Evolutionary conservation across 306 rosid species (phyloP).

Genomic region (Astragalus membranaceus): DNA sequence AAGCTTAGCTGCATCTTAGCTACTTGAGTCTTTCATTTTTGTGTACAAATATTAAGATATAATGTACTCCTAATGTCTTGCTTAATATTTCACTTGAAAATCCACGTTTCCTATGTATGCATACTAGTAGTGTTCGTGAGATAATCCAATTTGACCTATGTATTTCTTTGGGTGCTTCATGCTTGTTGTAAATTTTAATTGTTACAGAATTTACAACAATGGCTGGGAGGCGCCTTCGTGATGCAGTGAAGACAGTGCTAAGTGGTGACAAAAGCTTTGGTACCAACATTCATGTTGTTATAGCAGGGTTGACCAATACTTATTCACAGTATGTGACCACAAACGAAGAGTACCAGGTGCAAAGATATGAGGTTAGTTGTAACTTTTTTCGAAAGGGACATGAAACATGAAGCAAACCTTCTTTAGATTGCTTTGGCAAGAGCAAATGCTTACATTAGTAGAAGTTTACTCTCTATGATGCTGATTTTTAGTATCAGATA

Average conservation of each 20-base stretch:
- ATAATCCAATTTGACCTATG: not conserved
- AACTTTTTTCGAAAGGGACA: slow-evolving; percentile 8
- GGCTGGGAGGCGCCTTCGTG: slow-evolving; percentile 98
- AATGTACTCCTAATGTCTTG: not conserved
- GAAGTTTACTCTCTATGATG: not conserved
- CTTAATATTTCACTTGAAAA: not conserved
- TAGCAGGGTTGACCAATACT: slow-evolving; percentile 92
- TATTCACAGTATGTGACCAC: slow-evolving; percentile 94
- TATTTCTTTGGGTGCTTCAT: slow-evolving; percentile 17
- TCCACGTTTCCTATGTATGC: not conserved
- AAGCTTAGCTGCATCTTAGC: not conserved
- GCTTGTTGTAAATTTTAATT: slow-evolving; percentile 13
- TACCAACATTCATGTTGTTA: slow-evolving; percentile 52
- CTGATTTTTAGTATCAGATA: not conserved
- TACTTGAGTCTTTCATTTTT: not conserved
- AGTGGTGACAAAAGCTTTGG: slow-evolving; percentile 35
- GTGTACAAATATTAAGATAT: not conserved
- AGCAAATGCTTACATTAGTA: not conserved
- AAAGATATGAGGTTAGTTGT: slow-evolving; percentile 88
- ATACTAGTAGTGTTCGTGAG: not conserved
- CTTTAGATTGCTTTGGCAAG: slow-evolving; percentile 1
- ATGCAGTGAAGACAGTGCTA: slow-evolving; percentile 76
- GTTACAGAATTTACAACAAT: slow-evolving; percentile 83
- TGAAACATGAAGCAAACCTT: not conserved
- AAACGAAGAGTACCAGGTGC: slow-evolving; percentile 70